Base-by-base conservation (phyloP, 2,329 filamentous ascomycete genomes). In the Juglanconis sp. region DNA sequence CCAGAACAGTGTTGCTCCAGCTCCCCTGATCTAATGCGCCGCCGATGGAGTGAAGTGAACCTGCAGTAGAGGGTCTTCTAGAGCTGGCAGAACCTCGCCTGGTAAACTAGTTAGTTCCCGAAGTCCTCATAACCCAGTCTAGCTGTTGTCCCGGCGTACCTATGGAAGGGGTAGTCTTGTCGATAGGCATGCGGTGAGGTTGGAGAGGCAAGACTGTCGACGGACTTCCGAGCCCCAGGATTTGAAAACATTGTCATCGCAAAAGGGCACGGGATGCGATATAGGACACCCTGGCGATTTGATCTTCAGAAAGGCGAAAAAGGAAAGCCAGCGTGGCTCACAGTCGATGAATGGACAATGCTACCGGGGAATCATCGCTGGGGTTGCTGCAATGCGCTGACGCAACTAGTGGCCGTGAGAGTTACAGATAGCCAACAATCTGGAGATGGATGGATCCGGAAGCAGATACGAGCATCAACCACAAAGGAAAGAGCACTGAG, bases 1-100 rank as follows among this genome's bases (percentile, higher is more conserved):
- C 92, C 40, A 80, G 74, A 13, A 85, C 74, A 15, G 87, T 81
- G 62, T 81, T 76, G 62, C 79, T 77, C 78, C 83, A 79, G 73
- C 73, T 81, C 67, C 70, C 79, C 2, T 83, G 77, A 70, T 96
- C 92, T 62, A 96, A 78, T 40, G 86, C 83, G n/a, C 92, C 92
- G 63, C 92, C 92, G 71, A 96, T 87, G 36, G 93, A 97, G 71
- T 88, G 87, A 67, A 94, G 86, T 30, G 94, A 97, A 79, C 92
- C 96, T 49, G 93, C 88, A 32, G 87, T 90, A 57, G 95, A 98
- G 64, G 87, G 90, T 74, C 92, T 84, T 71, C 93, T 82, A 52
- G 61, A 61, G 24, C 61, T 63, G 50, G 61, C 58, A 35, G 61
- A 63, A 30, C 61, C 58, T 57, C 61, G 61, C 40, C 61, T 61